These are phyloP conservation scores for Fusarium multiceps DNA, from an alignment of 2,329 filamentous ascomycete genomes.

Conservation along the genomic window DNA sequence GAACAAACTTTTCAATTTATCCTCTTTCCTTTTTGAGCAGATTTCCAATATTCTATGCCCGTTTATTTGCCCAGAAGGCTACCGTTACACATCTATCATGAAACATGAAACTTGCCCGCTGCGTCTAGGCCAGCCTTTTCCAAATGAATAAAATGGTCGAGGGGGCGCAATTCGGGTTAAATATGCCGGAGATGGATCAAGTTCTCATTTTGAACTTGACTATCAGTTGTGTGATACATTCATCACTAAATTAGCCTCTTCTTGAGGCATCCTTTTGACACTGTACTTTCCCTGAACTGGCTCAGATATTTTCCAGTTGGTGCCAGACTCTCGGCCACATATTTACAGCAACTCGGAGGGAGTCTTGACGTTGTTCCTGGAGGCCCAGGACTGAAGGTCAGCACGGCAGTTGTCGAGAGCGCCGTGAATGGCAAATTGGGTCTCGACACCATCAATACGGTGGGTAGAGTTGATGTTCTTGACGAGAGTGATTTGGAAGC, in stretches of 20 bases:
- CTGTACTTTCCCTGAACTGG: conserved; percentile 1
- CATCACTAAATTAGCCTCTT: conserved; percentile 8
- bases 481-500: conserved; percentile 88
- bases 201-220: conserved; percentile 11
- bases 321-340: background rate
- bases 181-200: conserved; percentile 37
- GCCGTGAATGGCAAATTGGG: conserved; percentile 76
- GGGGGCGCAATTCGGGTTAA: conserved; percentile 43
- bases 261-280: conserved; percentile 3
- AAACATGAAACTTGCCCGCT: conserved; percentile 40
- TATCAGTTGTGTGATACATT: background rate
- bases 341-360: conserved; percentile 47
- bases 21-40: conserved; percentile 16
- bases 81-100: conserved; percentile 37
- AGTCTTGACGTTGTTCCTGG: conserved; percentile 52
- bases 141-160: conserved; percentile 13
- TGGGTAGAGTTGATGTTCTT: conserved; percentile 95
- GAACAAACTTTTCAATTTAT: conserved; percentile 38
- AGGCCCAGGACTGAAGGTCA: conserved; percentile 51
- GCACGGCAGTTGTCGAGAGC: conserved; percentile 60
- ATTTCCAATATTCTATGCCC: conserved; percentile 5
- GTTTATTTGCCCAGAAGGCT: conserved; percentile 14
- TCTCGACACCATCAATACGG: conserved; percentile 79
- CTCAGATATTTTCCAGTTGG: background rate
- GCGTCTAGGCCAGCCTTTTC: conserved; percentile 41